These are phyloP conservation scores for Globisporangium okanoganense DNA, from an alignment of 352 stramenopile genomes.

Conservation along the genomic window DNA sequence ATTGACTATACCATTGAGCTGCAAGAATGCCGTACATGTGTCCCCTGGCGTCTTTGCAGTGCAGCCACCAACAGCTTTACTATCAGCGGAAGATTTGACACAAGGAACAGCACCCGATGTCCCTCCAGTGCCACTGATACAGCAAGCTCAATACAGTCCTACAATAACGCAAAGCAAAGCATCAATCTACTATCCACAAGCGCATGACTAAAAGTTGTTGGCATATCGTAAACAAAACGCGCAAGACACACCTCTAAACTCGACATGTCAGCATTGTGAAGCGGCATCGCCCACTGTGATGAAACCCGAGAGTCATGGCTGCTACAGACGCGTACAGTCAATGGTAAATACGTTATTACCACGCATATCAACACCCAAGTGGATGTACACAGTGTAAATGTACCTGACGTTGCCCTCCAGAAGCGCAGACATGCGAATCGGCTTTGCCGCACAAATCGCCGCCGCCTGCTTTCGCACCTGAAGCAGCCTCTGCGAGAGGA, in stretches of 20 bases:
- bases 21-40: conserved; percentile 18
- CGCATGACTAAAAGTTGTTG: too few species aligned
- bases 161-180: not conserved
- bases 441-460: conserved; percentile 30
- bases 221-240: not conserved
- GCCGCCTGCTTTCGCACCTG: conserved; percentile 28
- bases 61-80: conserved; percentile 12
- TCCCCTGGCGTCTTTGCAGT: not conserved
- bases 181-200: too few species aligned
- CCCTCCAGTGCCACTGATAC: conserved; percentile 14
- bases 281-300: not conserved
- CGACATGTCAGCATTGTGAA: conserved; percentile 1
- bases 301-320: not conserved
- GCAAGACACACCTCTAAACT: not conserved
- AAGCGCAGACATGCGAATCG: conserved; percentile 28
- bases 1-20: conserved; percentile 1
- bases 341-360: too few species aligned
- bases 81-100: conserved; percentile 8
- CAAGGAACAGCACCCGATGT: conserved; percentile 17
- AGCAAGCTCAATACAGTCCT: conserved; percentile 17
- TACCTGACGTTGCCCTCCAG: conserved; percentile 10
- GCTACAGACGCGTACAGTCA: not conserved
- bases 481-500: conserved; percentile 25
- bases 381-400: not conserved
- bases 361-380: not conserved